phyloP scores from a whole-genome alignment of 2,329 filamentous ascomycete species.

The Aureobasidium vineae region DNA sequence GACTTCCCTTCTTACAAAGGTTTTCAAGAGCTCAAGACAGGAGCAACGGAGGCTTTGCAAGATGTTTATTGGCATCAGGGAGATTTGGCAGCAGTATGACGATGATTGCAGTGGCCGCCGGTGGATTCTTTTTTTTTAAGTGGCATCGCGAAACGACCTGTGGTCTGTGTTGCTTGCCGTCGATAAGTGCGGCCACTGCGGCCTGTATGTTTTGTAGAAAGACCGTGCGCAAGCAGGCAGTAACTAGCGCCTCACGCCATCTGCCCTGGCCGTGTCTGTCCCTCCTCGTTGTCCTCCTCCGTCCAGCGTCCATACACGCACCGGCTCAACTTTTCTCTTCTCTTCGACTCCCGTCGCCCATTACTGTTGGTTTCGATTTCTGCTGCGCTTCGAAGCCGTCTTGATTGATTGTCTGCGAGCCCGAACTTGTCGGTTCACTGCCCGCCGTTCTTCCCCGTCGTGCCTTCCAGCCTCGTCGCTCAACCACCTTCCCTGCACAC shows the following conservation, averaged over 20 bases:
- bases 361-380: slow-evolving; percentile 19
- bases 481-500: slow-evolving; percentile 15
- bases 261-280: slow-evolving; percentile 14
- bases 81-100: slow-evolving; percentile 12
- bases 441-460: slow-evolving; percentile 11
- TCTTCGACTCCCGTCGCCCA: slow-evolving; percentile 8
- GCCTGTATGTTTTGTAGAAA: slow-evolving; percentile 12
- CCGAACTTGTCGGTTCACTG: not conserved
- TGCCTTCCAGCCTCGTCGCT: slow-evolving; percentile 1
- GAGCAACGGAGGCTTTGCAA: slow-evolving; percentile 11
- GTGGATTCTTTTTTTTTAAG: slow-evolving; percentile 20
- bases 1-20: not conserved
- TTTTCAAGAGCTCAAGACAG: not conserved
- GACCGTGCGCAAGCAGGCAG: not conserved
- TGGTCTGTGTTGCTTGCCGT: slow-evolving; percentile 15
- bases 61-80: not conserved
- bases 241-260: slow-evolving; percentile 21
- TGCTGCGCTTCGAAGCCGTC: slow-evolving; percentile 4
- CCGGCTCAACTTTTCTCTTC: slow-evolving; percentile 19
- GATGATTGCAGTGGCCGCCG: slow-evolving; percentile 24
- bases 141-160: slow-evolving; percentile 20
- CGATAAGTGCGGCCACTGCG: slow-evolving; percentile 10
- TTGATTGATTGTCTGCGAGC: slow-evolving; percentile 24
- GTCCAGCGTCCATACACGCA: slow-evolving; percentile 14
- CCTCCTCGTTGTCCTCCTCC: slow-evolving; percentile 17